phyloP scores from a whole-genome alignment of 768 basidiomycete genomes.

The Steccherinum ochraceum region DNA sequence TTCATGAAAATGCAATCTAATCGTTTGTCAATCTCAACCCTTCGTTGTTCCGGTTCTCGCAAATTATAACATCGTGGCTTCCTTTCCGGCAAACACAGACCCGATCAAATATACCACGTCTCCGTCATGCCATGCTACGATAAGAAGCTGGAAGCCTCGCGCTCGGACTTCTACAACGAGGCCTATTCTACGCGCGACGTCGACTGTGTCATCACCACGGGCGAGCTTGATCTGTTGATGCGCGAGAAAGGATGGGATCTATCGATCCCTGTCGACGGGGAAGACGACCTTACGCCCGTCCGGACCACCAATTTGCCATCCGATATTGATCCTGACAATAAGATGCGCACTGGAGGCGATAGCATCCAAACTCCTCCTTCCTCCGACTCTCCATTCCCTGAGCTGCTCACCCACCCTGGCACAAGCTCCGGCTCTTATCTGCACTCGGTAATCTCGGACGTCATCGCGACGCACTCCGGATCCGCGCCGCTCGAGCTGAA shows the following conservation, averaged over 20 bases:
- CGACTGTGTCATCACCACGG: constrained; percentile 96
- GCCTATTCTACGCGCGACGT: constrained; percentile 83
- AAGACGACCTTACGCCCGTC: constrained; percentile 32
- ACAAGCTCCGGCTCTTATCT: constrained; percentile 92
- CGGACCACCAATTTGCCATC: constrained; percentile 2
- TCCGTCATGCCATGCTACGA: constrained; percentile 99
- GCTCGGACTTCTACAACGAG: constrained; percentile 86
- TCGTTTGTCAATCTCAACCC: not conserved
- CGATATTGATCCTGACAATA: not conserved
- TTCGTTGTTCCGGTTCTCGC: not conserved
- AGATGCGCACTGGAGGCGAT: not conserved
- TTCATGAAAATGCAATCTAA: constrained; percentile 3
- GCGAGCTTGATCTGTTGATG: constrained; percentile 85
- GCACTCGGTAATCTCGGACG: constrained; percentile 62
- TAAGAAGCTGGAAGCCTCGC: constrained; percentile 97
- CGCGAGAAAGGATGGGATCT: constrained; percentile 79
- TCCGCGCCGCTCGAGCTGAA: constrained; percentile 34
- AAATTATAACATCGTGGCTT: not conserved
- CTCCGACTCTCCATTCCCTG: constrained; percentile 41
- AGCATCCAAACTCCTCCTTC: not conserved
- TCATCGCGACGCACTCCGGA: constrained; percentile 33
- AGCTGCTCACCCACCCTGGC: constrained; percentile 72
- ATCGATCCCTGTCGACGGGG: constrained; percentile 46
- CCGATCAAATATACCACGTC: constrained; percentile 89
- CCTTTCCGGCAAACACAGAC: constrained; percentile 38